Evolutionary conservation across 2,329 filamentous ascomycete species (phyloP).

Genomic region (Beauveria pseudobassiana): DNA sequence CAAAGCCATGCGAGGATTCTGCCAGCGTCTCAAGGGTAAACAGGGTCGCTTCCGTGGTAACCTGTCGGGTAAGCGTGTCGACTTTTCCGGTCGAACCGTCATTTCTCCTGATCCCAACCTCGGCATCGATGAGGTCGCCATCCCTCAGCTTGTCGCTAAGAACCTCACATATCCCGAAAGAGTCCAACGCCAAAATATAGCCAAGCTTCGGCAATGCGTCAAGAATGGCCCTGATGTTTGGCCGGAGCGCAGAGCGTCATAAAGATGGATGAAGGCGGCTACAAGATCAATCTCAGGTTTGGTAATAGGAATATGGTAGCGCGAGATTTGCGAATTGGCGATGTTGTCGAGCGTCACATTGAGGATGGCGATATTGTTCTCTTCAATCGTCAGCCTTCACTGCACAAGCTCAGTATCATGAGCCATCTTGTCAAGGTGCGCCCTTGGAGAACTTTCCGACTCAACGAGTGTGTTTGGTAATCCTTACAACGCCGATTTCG

Average conservation of each 20-base stretch:
- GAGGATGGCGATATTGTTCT: constrained; percentile 94
- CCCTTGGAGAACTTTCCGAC: constrained; percentile 89
- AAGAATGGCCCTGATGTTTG: constrained; percentile 69
- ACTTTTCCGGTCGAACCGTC: constrained; percentile 95
- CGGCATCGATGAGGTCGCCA: constrained; percentile 85
- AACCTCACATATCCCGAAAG: constrained; percentile 93
- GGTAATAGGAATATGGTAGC: constrained; percentile 66
- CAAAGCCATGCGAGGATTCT: constrained; percentile 87
- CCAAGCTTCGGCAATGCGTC: constrained; percentile 69
- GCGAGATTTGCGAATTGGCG: constrained; percentile 68
- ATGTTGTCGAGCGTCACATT: constrained; percentile 88
- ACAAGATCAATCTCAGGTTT: constrained; percentile 70
- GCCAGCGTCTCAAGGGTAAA: constrained; percentile 92
- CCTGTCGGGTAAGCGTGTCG: constrained; percentile 93
- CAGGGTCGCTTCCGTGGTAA: constrained; percentile 97
- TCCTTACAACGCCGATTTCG: constrained; percentile 98
- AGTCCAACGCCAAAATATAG: constrained; percentile 76
- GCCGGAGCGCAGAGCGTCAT: constrained; percentile 78
- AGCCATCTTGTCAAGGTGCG: constrained; percentile 89
- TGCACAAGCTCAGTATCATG: constrained; percentile 98
- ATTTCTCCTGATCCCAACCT: constrained; percentile 96
- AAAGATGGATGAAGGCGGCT: constrained; percentile 59
- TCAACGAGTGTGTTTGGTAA: constrained; percentile 98
- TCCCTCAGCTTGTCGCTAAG: constrained; percentile 86
- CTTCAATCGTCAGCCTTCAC: constrained; percentile 94